Base-by-base conservation (phyloP, 2,329 filamentous ascomycete species). In the Fusarium buharicum region DNA sequence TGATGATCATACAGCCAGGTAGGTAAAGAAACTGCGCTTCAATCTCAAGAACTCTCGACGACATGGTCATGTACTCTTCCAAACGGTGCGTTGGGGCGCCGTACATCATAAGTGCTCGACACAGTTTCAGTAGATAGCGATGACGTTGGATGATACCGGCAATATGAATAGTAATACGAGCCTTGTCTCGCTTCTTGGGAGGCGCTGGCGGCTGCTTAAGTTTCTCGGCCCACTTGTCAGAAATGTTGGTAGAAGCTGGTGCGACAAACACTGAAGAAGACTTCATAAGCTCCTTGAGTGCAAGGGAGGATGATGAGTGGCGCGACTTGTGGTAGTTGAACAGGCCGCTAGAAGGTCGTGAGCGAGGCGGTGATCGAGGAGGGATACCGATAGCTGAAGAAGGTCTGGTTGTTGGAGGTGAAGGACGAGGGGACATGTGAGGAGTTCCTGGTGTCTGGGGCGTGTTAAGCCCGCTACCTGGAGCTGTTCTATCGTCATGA, bases 1-100 rank as follows among this genome's bases (percentile, higher is more conserved):
- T 94, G 72, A 97, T 90, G 53, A 97, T 91, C 93, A 97, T 97
- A 71, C 91, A 96, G 0, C 91, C 91, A 0, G 93, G 93, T 27
- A 97, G 86, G 73, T 97, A 97, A 18, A 97, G 79, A 68, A 95
- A 97, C 70, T 96, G 92, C 6, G 90, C 90, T 64, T 96, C 90
- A 14, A 97, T 93, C 74, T 93, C 91, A 33, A 97, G 83, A 2
- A 95, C 91, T n/a, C 91, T 85, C 2, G 93, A 89, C 9, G 91
- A 93, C 90, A 94, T 96, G 62, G 85, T 88, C 86, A 97, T 89
- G 74, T 96, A 97, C 73, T 96, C 90, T 75, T 97, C 93, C 17
- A 97, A 80, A 11, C 93, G 88, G 78, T 97, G 93, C 0, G 93
- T 96, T 1, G 93, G 93, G 1, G 93, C 93, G 12, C 93, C 93